phyloP scores from a whole-genome alignment of 192 early-diverging fungal genomes.

The Coemansia sp. region DNA sequence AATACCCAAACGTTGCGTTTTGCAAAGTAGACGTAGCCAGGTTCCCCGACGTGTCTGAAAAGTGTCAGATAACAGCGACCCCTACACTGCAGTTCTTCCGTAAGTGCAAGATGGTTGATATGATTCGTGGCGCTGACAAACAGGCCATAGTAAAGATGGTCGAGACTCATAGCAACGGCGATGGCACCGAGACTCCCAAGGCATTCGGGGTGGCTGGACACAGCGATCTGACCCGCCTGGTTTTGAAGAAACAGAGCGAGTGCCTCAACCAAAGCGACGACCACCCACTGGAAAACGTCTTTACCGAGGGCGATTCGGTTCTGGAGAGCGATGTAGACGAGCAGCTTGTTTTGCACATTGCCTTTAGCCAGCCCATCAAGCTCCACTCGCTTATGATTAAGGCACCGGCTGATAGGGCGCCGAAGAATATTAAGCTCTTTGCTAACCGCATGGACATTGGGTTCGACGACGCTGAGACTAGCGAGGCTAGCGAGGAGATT shows the following conservation, averaged over 20 bases:
- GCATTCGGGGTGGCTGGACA: slow-evolving; percentile 56
- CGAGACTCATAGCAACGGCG: slow-evolving; percentile 38
- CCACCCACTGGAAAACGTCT: slow-evolving; percentile 72
- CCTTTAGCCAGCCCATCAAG: slow-evolving; percentile 81
- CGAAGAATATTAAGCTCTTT: slow-evolving; percentile 84
- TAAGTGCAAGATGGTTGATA: slow-evolving; percentile 67
- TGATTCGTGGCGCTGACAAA: slow-evolving; percentile 80
- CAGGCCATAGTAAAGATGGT: slow-evolving; percentile 66
- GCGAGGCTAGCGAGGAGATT: slow-evolving; percentile 74
- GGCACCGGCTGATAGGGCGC: slow-evolving; percentile 65
- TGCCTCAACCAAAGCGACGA: slow-evolving; percentile 84
- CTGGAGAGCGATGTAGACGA: slow-evolving; percentile 95
- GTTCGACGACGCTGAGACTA: slow-evolving; percentile 84
- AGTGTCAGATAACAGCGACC: slow-evolving; percentile 41
- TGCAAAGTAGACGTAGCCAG: slow-evolving; percentile 44
- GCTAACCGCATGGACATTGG: slow-evolving; percentile 77
- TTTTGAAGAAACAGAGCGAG: slow-evolving; percentile 70
- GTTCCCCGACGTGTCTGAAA: slow-evolving; percentile 37
- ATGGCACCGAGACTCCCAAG: slow-evolving; percentile 13
- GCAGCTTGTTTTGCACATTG: slow-evolving; percentile 83
- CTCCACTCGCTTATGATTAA: slow-evolving; percentile 59
- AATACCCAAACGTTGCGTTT: slow-evolving; percentile 38
- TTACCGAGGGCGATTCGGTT: slow-evolving; percentile 65
- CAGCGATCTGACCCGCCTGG: slow-evolving; percentile 61
- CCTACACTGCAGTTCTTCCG: slow-evolving; percentile 64